Evolutionary conservation across 192 early-diverging fungal genomes (phyloP).

Genomic region (Gamsiella multidivaricata): DNA sequence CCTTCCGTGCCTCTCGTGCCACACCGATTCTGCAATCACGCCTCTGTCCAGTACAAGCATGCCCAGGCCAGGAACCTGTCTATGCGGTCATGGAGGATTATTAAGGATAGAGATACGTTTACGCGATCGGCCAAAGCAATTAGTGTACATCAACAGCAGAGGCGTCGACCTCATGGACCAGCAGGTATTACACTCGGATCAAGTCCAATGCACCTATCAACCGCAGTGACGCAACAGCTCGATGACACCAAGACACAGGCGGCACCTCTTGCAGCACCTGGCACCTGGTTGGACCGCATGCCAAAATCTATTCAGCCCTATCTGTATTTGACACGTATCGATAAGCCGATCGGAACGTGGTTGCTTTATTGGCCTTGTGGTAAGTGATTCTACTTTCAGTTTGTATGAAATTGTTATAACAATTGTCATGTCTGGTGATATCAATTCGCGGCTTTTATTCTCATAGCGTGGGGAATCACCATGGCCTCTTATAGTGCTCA

Average conservation of each 20-base stretch:
- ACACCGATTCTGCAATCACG: neutral
- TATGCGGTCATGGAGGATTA: slow-evolving; percentile 5
- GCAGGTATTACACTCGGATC: neutral
- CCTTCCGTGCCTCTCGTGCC: neutral
- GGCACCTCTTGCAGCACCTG: neutral
- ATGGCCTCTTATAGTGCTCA: slow-evolving; percentile 73
- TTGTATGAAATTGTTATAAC: no score
- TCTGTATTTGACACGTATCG: slow-evolving; percentile 79
- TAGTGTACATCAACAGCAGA: neutral
- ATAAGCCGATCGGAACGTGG: slow-evolving; percentile 94
- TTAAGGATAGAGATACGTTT: neutral
- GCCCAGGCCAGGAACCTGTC: slow-evolving; percentile 11
- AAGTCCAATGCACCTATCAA: slow-evolving; percentile 5
- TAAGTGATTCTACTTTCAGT: slow-evolving; percentile 56
- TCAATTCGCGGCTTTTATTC: no score
- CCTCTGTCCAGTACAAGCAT: neutral
- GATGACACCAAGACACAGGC: neutral
- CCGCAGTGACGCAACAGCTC: neutral
- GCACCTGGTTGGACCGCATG: slow-evolving; percentile 51
- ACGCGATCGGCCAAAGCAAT: neutral
- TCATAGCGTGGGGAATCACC: slow-evolving; percentile 77
- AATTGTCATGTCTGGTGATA: slow-evolving; percentile 9
- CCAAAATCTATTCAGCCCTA: slow-evolving; percentile 71
- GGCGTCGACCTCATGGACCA: neutral
- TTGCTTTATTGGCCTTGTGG: slow-evolving; percentile 92